Percentiles rank a stretch among this genome's conserved stretches.
Conservation (phyloP, 805 yeast species). For the Saturnispora bothae region DNA sequence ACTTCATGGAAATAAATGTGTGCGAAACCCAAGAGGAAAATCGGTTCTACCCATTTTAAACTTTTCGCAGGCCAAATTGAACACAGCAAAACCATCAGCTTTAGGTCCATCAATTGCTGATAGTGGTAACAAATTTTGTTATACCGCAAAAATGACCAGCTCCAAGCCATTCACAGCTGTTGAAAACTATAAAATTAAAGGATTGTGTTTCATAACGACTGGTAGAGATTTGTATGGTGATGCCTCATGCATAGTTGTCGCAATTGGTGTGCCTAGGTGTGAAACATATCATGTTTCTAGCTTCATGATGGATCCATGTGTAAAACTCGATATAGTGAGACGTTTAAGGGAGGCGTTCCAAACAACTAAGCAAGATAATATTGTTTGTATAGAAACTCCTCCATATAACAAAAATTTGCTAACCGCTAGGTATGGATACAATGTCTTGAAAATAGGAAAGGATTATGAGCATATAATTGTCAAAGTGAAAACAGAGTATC, state of each 20-base stretch:
- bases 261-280: not conserved
- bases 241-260: not conserved
- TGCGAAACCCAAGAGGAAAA: constrained; percentile 4
- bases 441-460: not conserved
- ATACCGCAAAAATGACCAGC: too few species aligned
- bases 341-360: too few species aligned
- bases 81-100: too few species aligned
- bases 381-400: too few species aligned
- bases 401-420: too few species aligned
- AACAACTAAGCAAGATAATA: too few species aligned
- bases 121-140: too few species aligned
- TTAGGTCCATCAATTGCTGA: too few species aligned
- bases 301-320: too few species aligned
- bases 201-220: not conserved
- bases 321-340: too few species aligned
- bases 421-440: not conserved
- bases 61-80: not conserved
- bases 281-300: not conserved
- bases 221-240: not conserved
- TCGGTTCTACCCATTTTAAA: not conserved
- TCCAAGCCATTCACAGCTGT: too few species aligned
- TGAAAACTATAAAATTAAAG: not conserved
- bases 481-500: not conserved
- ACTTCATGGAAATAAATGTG: not conserved
- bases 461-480: not conserved